Conservation (phyloP, 768 basidiomycete genomes). For the Harrya chromipes region DNA sequence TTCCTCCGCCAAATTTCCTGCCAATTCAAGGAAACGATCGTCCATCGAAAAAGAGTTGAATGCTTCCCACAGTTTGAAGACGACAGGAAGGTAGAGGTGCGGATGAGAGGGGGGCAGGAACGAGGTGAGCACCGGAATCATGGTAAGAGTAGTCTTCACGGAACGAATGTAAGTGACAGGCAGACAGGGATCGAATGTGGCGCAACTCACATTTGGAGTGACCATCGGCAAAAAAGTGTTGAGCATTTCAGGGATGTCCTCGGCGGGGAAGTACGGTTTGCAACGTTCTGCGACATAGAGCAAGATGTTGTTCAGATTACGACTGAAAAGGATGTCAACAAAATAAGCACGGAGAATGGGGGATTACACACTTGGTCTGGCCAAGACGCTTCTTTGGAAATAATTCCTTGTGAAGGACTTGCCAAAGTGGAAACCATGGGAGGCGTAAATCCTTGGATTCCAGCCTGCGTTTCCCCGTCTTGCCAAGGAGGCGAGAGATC, state of each 20-base stretch:
- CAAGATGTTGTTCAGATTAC: constrained; percentile 68
- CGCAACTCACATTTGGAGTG: constrained; percentile 60
- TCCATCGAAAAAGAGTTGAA: constrained; percentile 74
- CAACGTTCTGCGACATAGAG: constrained; percentile 72
- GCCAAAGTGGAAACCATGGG: constrained; percentile 77
- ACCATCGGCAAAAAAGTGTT: constrained; percentile 65
- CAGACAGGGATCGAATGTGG: neutral
- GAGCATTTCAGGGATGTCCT: constrained; percentile 69
- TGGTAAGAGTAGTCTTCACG: constrained; percentile 59
- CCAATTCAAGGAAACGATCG: constrained; percentile 70
- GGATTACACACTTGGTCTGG: constrained; percentile 52
- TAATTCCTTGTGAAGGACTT: constrained; percentile 65
- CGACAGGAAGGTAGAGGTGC: constrained; percentile 63
- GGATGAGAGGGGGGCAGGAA: constrained; percentile 70
- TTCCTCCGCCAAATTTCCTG: constrained; percentile 67
- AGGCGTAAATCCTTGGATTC: constrained; percentile 65
- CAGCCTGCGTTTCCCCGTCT: constrained; percentile 67
- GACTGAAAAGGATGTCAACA: constrained; percentile 27
- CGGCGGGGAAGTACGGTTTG: constrained; percentile 63
- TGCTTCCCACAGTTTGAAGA: constrained; percentile 77
- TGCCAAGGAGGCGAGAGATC: constrained; percentile 67
- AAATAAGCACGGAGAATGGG: neutral
- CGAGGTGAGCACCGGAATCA: constrained; percentile 72
- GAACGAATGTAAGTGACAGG: neutral
- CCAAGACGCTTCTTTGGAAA: constrained; percentile 66